Conservation (phyloP, 768 basidiomycete species). For the Russula foetens region DNA sequence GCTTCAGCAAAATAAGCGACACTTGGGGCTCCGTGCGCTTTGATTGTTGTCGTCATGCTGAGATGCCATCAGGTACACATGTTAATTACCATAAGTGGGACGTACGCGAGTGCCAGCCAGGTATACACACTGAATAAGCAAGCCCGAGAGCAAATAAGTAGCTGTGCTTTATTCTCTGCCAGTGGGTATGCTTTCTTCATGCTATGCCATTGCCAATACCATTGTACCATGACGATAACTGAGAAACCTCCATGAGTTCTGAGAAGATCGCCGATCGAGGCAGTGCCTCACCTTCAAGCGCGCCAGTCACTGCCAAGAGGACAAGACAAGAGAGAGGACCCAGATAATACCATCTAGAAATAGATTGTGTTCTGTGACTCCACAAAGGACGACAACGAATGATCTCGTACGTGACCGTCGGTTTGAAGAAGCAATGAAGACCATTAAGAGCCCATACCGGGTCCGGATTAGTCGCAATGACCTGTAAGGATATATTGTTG, state of each 20-base stretch:
- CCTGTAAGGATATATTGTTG: background rate
- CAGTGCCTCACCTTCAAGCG: conserved; percentile 36
- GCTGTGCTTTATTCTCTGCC: conserved; percentile 30
- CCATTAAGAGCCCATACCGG: conserved; percentile 32
- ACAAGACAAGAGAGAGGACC: conserved; percentile 40
- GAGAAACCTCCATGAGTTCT: background rate
- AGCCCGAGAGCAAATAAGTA: conserved; percentile 33
- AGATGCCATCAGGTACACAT: background rate
- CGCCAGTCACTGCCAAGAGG: conserved; percentile 32
- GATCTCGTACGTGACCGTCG: conserved; percentile 31
- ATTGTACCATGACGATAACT: conserved; percentile 40
- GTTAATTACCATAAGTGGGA: background rate
- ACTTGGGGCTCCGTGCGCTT: conserved; percentile 6
- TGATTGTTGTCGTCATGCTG: background rate
- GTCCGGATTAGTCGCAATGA: conserved; percentile 21
- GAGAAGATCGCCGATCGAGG: background rate
- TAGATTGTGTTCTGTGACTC: background rate
- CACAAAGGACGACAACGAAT: background rate
- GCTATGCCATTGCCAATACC: conserved; percentile 32
- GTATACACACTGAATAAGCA: conserved; percentile 15
- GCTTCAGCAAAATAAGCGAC: conserved; percentile 44
- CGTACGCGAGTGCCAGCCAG: conserved; percentile 8
- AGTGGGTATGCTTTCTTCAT: conserved; percentile 36
- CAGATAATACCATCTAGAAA: conserved; percentile 17
- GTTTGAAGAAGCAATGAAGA: conserved; percentile 40